A percentile compares a stretch with the other conserved stretches of the same genome.
phyloP scores from a whole-genome alignment of 164 flowering plant genomes.

The Vitis cinerea region DNA sequence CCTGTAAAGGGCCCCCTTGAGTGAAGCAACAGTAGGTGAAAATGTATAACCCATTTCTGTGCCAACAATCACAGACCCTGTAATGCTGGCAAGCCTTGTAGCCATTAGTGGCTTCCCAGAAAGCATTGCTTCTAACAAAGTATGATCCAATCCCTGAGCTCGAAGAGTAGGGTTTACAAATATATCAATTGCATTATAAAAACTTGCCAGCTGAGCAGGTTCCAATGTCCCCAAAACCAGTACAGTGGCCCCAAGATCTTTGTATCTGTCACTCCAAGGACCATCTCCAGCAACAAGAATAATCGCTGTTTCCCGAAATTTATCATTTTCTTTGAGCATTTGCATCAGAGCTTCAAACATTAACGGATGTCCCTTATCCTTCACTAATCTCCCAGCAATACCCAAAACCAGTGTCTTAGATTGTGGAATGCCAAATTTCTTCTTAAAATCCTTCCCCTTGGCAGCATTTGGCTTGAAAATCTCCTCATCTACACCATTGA shows the following conservation, averaged over 20 bases:
- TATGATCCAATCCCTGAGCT: constrained; percentile 82
- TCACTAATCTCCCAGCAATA: constrained; percentile 75
- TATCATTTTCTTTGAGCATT: constrained; percentile 37
- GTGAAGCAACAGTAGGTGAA: constrained; percentile 51
- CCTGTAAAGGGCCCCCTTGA: constrained; percentile 43
- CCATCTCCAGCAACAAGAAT: constrained; percentile 81
- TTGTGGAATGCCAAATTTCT: constrained; percentile 38
- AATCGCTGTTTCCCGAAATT: constrained; percentile 26
- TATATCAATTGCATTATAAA: constrained; percentile 67
- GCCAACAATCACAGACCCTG: constrained; percentile 56
- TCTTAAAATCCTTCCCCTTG: constrained; percentile 33
- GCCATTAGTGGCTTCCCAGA: constrained; percentile 74
- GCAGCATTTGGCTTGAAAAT: constrained; percentile 47
- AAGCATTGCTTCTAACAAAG: constrained; percentile 70
- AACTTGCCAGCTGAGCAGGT: constrained; percentile 46
- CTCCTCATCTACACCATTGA: constrained; percentile 72
- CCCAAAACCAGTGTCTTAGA: constrained; percentile 52
- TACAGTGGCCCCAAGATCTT: constrained; percentile 52
- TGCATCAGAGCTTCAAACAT: constrained; percentile 69
- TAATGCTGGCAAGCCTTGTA: constrained; percentile 73
- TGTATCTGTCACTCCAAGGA: constrained; percentile 68
- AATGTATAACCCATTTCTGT: constrained; percentile 58
- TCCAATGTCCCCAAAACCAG: constrained; percentile 69
- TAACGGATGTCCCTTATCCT: constrained; percentile 82
- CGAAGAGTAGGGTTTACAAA: constrained; percentile 77